Evolutionary conservation across 1,284 basidiomycete genomes (phyloP).

Genomic region (Pseudozyma hubeiensis): DNA sequence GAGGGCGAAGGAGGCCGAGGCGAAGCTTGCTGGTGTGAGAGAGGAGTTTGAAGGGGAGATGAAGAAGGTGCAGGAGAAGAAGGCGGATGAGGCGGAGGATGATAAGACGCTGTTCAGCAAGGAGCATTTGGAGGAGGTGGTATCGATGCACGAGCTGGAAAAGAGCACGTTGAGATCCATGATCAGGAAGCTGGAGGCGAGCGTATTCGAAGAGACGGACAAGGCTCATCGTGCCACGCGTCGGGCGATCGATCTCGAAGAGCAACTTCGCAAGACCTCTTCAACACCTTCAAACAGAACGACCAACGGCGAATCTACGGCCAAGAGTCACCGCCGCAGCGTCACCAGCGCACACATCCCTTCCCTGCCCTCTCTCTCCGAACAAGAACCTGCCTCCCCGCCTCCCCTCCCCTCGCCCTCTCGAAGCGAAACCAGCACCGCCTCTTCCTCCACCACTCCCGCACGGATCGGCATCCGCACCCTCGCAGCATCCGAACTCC

Average conservation of each 20-base stretch:
- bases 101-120: constrained; percentile 43
- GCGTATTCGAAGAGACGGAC: constrained; percentile 57
- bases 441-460: constrained; percentile 3
- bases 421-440: not conserved
- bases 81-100: constrained; percentile 21
- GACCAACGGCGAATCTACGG: not conserved
- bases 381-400: constrained; percentile 13
- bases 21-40: not conserved
- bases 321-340: constrained; percentile 27
- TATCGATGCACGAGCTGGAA: constrained; percentile 53
- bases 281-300: not conserved
- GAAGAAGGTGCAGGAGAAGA: not conserved
- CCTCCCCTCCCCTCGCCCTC: not conserved
- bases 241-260: constrained; percentile 52
- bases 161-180: constrained; percentile 46
- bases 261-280: constrained; percentile 6
- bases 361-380: constrained; percentile 37
- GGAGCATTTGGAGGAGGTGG: constrained; percentile 46
- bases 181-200: constrained; percentile 55
- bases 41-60: constrained; percentile 7
- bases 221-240: constrained; percentile 46
- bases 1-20: constrained; percentile 18
- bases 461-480: constrained; percentile 40
- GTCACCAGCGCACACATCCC: constrained; percentile 40
- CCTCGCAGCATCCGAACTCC: constrained; percentile 31